Percentiles rank a stretch among this genome's conserved stretches.
phyloP scores from a whole-genome alignment of 2,329 filamentous ascomycete genomes.

The Pseudomassariella vexata region DNA sequence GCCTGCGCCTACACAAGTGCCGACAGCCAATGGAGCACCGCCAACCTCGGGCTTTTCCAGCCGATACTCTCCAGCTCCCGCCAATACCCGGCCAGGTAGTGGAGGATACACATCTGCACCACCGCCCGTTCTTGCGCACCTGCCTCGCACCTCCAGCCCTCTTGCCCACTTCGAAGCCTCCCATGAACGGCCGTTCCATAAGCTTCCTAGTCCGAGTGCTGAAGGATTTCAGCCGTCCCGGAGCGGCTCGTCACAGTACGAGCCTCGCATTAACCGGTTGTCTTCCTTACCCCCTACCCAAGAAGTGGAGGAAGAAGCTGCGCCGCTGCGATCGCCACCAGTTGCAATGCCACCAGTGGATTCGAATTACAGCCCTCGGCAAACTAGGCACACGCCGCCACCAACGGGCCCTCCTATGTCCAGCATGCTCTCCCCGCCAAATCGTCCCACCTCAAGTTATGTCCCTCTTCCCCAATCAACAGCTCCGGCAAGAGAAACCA shows the following conservation, averaged over 20 bases:
- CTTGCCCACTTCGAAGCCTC: conserved; percentile 57
- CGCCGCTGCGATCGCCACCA: conserved; percentile 20
- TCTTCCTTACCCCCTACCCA: conserved; percentile 55
- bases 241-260: conserved; percentile 47
- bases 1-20: conserved; percentile 42
- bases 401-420: conserved; percentile 35
- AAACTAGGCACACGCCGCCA: conserved; percentile 43
- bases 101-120: conserved; percentile 35
- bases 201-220: conserved; percentile 22
- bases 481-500: conserved; percentile 23
- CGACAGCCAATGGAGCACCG: conserved; percentile 31
- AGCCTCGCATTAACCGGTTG: conserved; percentile 47
- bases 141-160: conserved; percentile 61
- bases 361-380: conserved; percentile 32
- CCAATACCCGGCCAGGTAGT: conserved; percentile 30
- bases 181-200: conserved; percentile 30
- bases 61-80: conserved; percentile 50
- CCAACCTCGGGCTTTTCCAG: conserved; percentile 31
- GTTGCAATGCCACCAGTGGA: conserved; percentile 19
- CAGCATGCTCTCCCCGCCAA: conserved; percentile 47
- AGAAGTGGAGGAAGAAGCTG: conserved; percentile 56
- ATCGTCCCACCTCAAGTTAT: conserved; percentile 47
- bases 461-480: conserved; percentile 31
- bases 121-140: conserved; percentile 47
- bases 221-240: conserved; percentile 38